Evolutionary conservation across 345 rosid species (phyloP), one percentile per base, ranked within the genome.

Genomic region (Lepidium didymum): DNA sequence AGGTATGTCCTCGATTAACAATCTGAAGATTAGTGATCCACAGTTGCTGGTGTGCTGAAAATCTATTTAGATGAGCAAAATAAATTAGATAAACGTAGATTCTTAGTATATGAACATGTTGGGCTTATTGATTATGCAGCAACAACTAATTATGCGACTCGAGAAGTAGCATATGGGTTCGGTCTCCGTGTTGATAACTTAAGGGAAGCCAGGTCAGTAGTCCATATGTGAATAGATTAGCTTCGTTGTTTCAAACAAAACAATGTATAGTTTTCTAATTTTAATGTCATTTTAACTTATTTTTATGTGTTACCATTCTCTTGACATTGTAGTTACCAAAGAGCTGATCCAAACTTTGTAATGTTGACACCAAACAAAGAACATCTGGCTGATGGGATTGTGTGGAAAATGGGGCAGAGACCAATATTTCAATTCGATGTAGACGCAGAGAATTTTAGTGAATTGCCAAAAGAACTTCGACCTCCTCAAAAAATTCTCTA

Each of bases 301-400:
- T 14, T 8, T 6, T 9, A 3, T 14, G 21, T 33, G 7, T 11
- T 27, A 4, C 31, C 31, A 37, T 60, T 42, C 4, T 29, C 0
- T 27, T 73, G 50, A 38, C 33, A 10, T 66, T 77, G 80, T 88
- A 93, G 98, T 72, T 93, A 93, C 70, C 92, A 90, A 85, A 77
- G 98, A 79, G 96, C 94, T 0, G 96, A 86, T 81, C 97, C 94
- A 18, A 90, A 93, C 76, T 93, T 80, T 7, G 79, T 90, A 14
- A 90, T 90, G 97, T 85, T 90, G 77, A 90, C 94, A 19, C 92
- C 94, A 7, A 86, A 73, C 83, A 92, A 92, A 79, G 96, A 92
- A 75, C 98, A 90, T 76, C 74, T 87, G 14, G 98, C 96, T 3
- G 88, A 87, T 76, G 98, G 96, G 45, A 83, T 75, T 7, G 81